phyloP scores from a whole-genome alignment of 2,329 filamentous ascomycete species.

The Gaeumannomyces sp. region DNA sequence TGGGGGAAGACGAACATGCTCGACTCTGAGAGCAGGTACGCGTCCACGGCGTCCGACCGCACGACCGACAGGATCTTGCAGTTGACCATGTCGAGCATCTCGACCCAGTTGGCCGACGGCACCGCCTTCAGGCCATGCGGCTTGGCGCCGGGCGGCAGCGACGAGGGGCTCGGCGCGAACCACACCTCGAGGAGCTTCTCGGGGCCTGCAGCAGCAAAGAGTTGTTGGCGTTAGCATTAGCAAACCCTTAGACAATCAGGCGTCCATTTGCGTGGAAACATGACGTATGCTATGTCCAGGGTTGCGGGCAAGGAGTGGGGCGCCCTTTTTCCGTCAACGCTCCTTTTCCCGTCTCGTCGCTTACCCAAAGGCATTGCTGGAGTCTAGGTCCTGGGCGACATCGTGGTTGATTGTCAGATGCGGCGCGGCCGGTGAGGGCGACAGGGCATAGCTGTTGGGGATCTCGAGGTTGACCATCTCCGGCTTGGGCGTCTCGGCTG shows the following conservation, averaged over 20 bases:
- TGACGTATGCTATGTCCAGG: too few relatives aligned
- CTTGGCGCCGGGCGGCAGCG: constrained; percentile 63
- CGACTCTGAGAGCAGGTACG: constrained; percentile 94
- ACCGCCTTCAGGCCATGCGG: constrained; percentile 82
- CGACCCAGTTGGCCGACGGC: constrained; percentile 78
- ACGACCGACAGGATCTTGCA: constrained; percentile 96
- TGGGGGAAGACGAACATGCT: constrained; percentile 99
- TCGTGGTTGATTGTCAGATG: constrained; percentile 96
- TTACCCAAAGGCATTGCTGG: constrained; percentile 88
- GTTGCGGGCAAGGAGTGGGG: too few relatives aligned
- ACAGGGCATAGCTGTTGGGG: constrained; percentile 74
- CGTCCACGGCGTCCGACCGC: constrained; percentile 88
- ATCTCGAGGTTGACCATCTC: constrained; percentile 83
- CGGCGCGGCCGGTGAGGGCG: constrained; percentile 75
- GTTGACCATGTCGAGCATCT: constrained; percentile 96
- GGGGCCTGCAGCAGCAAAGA: constrained; percentile 51
- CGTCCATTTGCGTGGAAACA: too few relatives aligned
- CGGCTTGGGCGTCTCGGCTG: constrained; percentile 25
- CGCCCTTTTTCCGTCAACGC: not conserved
- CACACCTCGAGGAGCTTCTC: constrained; percentile 98
- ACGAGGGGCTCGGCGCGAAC: constrained; percentile 77
- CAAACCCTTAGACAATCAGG: too few relatives aligned
- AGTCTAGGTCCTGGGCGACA: constrained; percentile 87
- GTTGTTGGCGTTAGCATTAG: too few relatives aligned
- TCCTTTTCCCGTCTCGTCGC: constrained; percentile 12